phyloP scores from a whole-genome alignment of 1,284 basidiomycete species.

The Porodaedalea pini region DNA sequence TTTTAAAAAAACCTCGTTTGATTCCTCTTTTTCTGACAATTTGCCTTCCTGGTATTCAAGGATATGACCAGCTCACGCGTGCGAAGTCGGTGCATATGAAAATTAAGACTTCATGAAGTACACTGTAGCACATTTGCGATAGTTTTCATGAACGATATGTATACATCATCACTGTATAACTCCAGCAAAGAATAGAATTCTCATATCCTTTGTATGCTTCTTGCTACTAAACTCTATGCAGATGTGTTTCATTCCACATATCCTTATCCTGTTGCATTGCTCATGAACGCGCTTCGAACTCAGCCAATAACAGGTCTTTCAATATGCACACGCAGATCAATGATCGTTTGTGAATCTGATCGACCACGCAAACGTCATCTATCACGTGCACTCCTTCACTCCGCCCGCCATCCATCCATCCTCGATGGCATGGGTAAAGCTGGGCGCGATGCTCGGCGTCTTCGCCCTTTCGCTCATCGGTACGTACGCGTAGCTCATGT shows the following conservation, averaged over 20 bases:
- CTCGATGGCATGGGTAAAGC: slow-evolving; percentile 3
- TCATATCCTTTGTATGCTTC: no score
- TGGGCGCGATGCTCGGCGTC: slow-evolving; percentile 38
- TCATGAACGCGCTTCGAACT: no score
- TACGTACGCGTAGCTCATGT: slow-evolving; percentile 21
- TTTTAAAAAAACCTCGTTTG: not conserved
- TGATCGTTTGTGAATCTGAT: no score
- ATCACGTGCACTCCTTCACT: not conserved
- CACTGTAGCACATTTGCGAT: not conserved
- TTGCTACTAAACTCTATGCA: no score
- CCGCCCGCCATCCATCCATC: not conserved
- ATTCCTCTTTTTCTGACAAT: not conserved
- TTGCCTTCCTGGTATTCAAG: slow-evolving; percentile 20
- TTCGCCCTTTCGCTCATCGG: slow-evolving; percentile 42
- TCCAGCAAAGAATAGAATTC: no score
- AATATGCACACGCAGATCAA: no score
- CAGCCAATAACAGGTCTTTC: no score
- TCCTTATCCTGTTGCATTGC: no score
- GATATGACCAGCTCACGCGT: slow-evolving; percentile 38
- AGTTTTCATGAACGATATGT: no score
- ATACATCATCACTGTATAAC: no score
- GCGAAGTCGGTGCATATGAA: slow-evolving; percentile 36
- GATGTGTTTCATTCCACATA: no score
- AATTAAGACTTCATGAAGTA: slow-evolving; percentile 16
- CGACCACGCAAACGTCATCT: no score